Conservation (phyloP, 2,329 filamentous ascomycete species). For the Fusarium goolgardi region DNA sequence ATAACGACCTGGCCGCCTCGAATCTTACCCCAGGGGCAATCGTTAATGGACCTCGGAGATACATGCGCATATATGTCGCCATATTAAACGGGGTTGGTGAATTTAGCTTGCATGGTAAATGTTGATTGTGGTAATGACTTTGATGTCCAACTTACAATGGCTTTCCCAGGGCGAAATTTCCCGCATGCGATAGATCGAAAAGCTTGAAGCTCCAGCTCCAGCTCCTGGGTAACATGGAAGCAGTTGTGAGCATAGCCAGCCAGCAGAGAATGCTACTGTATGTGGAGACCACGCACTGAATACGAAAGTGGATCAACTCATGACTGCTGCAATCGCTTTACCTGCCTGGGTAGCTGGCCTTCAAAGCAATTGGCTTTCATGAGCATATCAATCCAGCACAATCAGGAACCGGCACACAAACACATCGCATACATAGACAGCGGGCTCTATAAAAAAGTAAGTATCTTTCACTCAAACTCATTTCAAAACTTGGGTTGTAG, state of each 20-base stretch:
- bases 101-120: background rate
- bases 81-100: background rate
- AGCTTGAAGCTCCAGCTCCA: constrained; percentile 19
- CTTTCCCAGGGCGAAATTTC: background rate
- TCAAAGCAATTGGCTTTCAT: constrained; percentile 8
- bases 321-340: constrained; percentile 5
- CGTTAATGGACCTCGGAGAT: constrained; percentile 7
- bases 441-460: background rate
- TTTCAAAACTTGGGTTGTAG: constrained; percentile 6
- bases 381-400: background rate
- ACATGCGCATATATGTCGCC: constrained; percentile 1
- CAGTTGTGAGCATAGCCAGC: constrained; percentile 40
- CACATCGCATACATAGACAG: constrained; percentile 2
- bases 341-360: background rate
- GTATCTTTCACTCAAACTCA: background rate
- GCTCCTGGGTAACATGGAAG: background rate
- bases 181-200: constrained; percentile 5
- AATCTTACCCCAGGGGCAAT: constrained; percentile 30
- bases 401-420: background rate
- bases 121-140: background rate
- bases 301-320: constrained; percentile 2
- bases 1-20: constrained; percentile 27
- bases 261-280: constrained; percentile 6
- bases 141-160: background rate
- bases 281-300: constrained; percentile 24